Evolutionary conservation across 2,329 filamentous ascomycete genomes (phyloP), one percentile per base, ranked within the genome.

Genomic region (Periconia sp.): DNA sequence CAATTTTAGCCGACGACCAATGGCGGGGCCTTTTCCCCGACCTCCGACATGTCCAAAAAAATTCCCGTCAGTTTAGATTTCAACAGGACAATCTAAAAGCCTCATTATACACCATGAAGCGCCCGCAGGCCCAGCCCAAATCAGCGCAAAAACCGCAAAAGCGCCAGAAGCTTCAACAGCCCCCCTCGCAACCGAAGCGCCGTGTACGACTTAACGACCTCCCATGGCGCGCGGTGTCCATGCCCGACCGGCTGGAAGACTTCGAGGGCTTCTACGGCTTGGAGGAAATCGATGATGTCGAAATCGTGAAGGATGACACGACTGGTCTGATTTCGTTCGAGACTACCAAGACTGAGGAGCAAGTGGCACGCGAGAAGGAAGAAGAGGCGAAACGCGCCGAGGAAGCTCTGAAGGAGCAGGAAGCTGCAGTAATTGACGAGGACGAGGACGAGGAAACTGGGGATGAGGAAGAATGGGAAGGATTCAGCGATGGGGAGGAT

Each of bases 191-290:
- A 24, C 25, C 29, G 34, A 54, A 57, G 11, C 44, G 48, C 29
- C 66, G 57, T 36, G 66, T 74, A 12, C 62, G 66, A 25, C 58
- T 81, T 23, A 77, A 84, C 46, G 73, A 80, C 26, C 71, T 87
- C 42, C 72, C 75, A 59, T 87, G 84, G 84, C 81, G 79, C 48
- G 76, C 83, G 15, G 83, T 94, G 3, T 65, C 74, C 24, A 74
- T 87, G 57, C 89, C 89, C 5, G 88, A 92, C 62, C 84, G 87
- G 63, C 78, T 92, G 57, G 85, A 92, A 32, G 89, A 96, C 72
- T 89, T 89, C n/a, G 91, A 95, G 52, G 94, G 94, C 0, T 96
- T 99, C 68, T 95, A 86, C 59, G 91, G 89, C 0, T 74, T 99
- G 2, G 91, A 99, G 61, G 92, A 97, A 61, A 86, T 97, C 33